Evolutionary conservation across 2,329 filamentous ascomycete species (phyloP).

Genomic region (Aquanectria penicillioides): DNA sequence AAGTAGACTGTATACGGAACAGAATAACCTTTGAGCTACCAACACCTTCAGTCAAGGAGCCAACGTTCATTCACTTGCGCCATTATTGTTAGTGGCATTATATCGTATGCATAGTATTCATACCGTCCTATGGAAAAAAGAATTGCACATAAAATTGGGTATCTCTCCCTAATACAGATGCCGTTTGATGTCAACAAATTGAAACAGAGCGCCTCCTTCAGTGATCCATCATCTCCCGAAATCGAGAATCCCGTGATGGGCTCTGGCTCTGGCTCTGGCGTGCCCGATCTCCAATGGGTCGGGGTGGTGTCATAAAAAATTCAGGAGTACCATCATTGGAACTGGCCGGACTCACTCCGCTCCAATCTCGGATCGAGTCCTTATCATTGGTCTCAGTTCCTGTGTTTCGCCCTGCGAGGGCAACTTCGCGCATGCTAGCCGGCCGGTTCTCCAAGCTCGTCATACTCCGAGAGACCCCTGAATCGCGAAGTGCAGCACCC

Average conservation of each 20-base stretch:
- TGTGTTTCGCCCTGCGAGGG: constrained; percentile 52
- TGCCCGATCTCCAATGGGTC: constrained; percentile 48
- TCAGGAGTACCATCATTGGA: constrained; percentile 37
- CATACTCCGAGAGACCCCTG: constrained; percentile 56
- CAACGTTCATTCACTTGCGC: no score
- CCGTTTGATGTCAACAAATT: neutral
- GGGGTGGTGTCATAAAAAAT: constrained; percentile 50
- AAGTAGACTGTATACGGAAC: no score
- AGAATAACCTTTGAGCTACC: no score
- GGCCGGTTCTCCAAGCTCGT: constrained; percentile 54
- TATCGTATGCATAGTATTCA: constrained; percentile 2
- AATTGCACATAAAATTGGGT: constrained; percentile 2
- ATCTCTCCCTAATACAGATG: neutral
- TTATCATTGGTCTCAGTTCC: constrained; percentile 34
- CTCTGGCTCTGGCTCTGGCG: constrained; percentile 56
- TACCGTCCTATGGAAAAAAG: constrained; percentile 1
- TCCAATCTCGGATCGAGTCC: constrained; percentile 41
- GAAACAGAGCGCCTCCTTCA: constrained; percentile 26
- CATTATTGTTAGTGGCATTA: no score
- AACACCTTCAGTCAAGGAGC: no score
- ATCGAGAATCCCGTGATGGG: constrained; percentile 66
- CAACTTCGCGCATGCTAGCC: constrained; percentile 58
- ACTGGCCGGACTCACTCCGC: constrained; percentile 51
- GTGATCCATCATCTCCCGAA: constrained; percentile 63
- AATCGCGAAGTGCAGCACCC: constrained; percentile 57